Base-by-base conservation (phyloP, 2,329 filamentous ascomycete genomes). In the Colletotrichum incanum region DNA sequence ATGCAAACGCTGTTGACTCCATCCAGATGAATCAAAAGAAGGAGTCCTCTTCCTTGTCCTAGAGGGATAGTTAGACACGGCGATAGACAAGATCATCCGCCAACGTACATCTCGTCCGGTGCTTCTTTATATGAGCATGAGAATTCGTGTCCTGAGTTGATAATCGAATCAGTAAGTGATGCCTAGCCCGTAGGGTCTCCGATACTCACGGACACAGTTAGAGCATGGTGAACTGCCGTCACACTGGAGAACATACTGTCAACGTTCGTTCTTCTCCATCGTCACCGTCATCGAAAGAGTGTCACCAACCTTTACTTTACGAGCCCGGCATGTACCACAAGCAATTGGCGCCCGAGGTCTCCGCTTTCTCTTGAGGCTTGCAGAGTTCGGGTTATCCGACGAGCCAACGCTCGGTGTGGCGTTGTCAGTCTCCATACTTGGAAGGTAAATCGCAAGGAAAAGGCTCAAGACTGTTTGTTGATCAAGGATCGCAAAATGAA, bases 231-330 rank as follows among this genome's bases (percentile, higher is more conserved):
- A 69, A 16, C 41, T 67, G 31, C 69, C 68, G 28, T 74, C 72
- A 50, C 72, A 74, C 72, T 74, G 55, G n/a, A 43, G 7, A 45
- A 41, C n/a, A 41, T 43, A 20, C 41, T 3, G 39, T 43, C 39
- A 56, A 11, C 47, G 37, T 23, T 23, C 11, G 3, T 23, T 37
- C 6, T 39, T 37, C 3, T 34, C 14, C 26, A 12, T 18, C 26
- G 2, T n/a, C 5, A 16, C 47, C n/a, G 26, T 18, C 37, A 5
- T 14, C 37, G 43, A 43, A 26, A 28, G 31, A n/a, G 43, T 28
- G 18, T 1, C 6, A 64, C 72, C 54, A 41, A 72, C 72, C 72
- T 74, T 74, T 26, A 74, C 61, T 47, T 74, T 74, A 26, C 72
- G 72, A 20, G 70, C 60, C 18, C 72, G 64, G 31, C 72, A 74